Percentiles rank a stretch among this genome's conserved stretches.
phyloP scores from a whole-genome alignment of 2,329 filamentous ascomycete species.

The Ophiostoma sp. region DNA sequence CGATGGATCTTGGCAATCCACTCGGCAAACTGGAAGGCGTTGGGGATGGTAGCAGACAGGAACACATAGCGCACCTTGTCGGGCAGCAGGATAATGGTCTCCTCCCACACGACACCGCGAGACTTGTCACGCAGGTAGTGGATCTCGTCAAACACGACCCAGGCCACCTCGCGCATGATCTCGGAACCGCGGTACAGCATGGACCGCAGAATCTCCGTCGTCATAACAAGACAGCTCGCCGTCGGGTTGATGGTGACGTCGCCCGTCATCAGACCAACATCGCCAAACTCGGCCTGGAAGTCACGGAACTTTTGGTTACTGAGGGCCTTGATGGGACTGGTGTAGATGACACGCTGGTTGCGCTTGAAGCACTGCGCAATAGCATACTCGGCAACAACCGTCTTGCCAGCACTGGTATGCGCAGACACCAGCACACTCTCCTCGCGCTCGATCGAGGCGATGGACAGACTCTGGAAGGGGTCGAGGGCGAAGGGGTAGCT shows the following conservation, averaged over 20 bases:
- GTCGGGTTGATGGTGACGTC: constrained; percentile 99
- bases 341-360: constrained; percentile 98
- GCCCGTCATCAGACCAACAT: constrained; percentile 96
- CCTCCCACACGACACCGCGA: constrained; percentile 96
- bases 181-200: constrained; percentile 98
- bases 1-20: constrained; percentile 98
- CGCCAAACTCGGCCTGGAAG: constrained; percentile 90
- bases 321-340: constrained; percentile 95
- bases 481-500: constrained; percentile 87
- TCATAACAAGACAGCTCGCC: constrained; percentile 97
- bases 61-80: constrained; percentile 99
- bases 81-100: constrained; percentile 94
- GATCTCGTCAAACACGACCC: constrained; percentile 98
- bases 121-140: constrained; percentile 96
- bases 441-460: constrained; percentile 89
- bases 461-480: constrained; percentile 92
- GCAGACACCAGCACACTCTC: constrained; percentile 96
- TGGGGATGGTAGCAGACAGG: constrained; percentile 94
- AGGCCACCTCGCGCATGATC: constrained; percentile 98
- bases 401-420: constrained; percentile 96
- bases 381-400: constrained; percentile 95
- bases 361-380: constrained; percentile 95
- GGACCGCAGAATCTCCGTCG: constrained; percentile 95
- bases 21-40: constrained; percentile 98
- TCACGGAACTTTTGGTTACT: constrained; percentile 99